Conservation (phyloP, 192 early-diverging fungal species). For the Piromyces sp. region DNA sequence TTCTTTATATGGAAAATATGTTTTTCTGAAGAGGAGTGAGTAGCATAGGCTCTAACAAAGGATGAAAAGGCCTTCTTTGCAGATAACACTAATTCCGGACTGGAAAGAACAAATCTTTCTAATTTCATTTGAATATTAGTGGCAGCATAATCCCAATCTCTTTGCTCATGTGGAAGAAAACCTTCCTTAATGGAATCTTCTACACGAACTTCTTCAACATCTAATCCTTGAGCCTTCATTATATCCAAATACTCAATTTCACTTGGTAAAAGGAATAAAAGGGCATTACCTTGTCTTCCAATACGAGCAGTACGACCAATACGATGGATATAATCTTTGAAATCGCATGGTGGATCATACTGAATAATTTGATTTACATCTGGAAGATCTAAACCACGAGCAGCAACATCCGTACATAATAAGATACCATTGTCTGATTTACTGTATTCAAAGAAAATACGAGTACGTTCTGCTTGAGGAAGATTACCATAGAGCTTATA, state of each 20-base stretch:
- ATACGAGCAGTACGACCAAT: constrained; percentile 91
- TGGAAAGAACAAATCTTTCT: constrained; percentile 52
- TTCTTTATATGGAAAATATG: constrained; percentile 89
- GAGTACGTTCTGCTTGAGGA: constrained; percentile 57
- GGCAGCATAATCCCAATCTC: constrained; percentile 19
- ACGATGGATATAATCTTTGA: constrained; percentile 90
- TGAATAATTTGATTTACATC: constrained; percentile 83
- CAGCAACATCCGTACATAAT: constrained; percentile 92
- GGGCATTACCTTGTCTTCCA: constrained; percentile 70
- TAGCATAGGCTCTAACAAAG: constrained; percentile 82
- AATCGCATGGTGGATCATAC: constrained; percentile 88
- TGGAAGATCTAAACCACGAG: constrained; percentile 91
- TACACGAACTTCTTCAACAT: constrained; percentile 22
- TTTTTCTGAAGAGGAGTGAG: constrained; percentile 64
- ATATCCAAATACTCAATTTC: constrained; percentile 48
- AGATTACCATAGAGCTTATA: constrained; percentile 82
- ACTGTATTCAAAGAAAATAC: constrained; percentile 57
- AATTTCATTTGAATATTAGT: constrained; percentile 43
- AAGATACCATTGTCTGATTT: constrained; percentile 48
- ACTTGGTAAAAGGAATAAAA: constrained; percentile 74
- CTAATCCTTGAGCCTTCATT: constrained; percentile 44
- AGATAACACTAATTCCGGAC: constrained; percentile 37
- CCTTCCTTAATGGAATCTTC: constrained; percentile 33
- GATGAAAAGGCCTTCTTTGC: constrained; percentile 75
- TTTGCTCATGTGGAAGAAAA: not conserved